Evolutionary conservation across 805 yeast species (phyloP).

Genomic region (Ogataea minuta): DNA sequence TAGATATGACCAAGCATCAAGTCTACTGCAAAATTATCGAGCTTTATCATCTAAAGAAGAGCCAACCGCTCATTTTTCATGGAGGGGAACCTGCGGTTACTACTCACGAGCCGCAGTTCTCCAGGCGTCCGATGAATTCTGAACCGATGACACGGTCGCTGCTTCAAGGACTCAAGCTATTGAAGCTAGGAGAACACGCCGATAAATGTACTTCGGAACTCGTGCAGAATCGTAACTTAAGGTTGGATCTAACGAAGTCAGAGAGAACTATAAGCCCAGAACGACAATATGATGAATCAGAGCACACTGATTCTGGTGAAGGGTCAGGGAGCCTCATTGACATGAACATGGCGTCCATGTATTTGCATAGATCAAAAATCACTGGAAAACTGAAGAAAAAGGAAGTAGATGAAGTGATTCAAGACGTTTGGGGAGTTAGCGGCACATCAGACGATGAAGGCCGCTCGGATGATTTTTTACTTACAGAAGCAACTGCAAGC

Average conservation of each 20-base stretch:
- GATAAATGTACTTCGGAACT: too few species aligned
- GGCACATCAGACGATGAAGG: neutral
- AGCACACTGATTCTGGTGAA: constrained; percentile 3
- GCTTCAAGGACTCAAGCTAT: too few species aligned
- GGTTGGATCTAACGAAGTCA: neutral
- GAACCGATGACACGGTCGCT: too few species aligned
- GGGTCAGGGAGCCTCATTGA: constrained; percentile 12
- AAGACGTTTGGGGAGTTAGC: neutral
- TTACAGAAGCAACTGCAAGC: constrained; percentile 25
- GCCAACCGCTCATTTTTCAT: neutral
- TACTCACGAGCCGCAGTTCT: neutral
- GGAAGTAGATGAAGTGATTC: neutral
- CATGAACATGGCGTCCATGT: constrained; percentile 20
- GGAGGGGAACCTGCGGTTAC: too few species aligned
- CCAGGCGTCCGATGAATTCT: neutral
- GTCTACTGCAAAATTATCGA: constrained; percentile 28
- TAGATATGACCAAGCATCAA: constrained; percentile 13
- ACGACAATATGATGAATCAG: neutral
- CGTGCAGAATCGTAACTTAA: too few species aligned
- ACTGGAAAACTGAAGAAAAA: neutral
- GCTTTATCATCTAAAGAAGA: constrained; percentile 13
- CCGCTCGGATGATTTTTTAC: constrained; percentile 12
- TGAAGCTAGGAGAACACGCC: too few species aligned
- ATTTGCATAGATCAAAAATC: constrained; percentile 24
- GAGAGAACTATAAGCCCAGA: neutral